phyloP scores from a whole-genome alignment of 495 filamentous ascomycete species.

The Aspergillus hancockii region DNA sequence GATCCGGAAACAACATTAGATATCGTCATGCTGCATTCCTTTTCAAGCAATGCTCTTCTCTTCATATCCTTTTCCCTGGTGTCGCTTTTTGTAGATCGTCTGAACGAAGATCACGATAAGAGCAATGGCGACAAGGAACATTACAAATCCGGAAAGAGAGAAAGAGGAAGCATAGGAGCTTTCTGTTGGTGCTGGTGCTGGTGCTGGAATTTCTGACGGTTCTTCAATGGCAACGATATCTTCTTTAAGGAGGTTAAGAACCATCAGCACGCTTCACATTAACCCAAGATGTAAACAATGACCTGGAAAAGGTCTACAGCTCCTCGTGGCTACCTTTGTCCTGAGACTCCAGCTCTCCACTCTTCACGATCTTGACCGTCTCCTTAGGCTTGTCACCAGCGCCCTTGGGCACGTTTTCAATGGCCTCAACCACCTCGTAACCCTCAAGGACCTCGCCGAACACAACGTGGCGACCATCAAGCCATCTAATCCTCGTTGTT shows the following conservation, averaged over 20 bases:
- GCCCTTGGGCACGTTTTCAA: slow-evolving; percentile 76
- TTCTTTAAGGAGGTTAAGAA: slow-evolving; percentile 27
- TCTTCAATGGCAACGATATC: slow-evolving; percentile 12
- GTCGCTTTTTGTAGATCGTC: neutral
- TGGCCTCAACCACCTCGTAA: slow-evolving; percentile 85
- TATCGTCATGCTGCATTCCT: neutral
- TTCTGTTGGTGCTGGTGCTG: slow-evolving; percentile 8
- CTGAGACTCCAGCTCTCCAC: slow-evolving; percentile 79
- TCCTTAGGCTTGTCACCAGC: slow-evolving; percentile 71
- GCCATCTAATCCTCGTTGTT: slow-evolving; percentile 61
- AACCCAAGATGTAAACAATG: slow-evolving; percentile 28
- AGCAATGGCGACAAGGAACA: slow-evolving; percentile 13
- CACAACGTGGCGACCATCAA: slow-evolving; percentile 86
- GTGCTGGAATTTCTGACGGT: slow-evolving; percentile 20
- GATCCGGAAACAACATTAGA: neutral
- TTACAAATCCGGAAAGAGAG: slow-evolving; percentile 3
- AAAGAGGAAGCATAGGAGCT: slow-evolving; percentile 1
- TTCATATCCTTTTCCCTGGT: slow-evolving; percentile 8
- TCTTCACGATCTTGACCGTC: slow-evolving; percentile 87
- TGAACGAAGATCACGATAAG: slow-evolving; percentile 1
- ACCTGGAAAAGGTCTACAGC: slow-evolving; percentile 63
- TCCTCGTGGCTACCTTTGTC: slow-evolving; percentile 96
- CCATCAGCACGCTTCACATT: slow-evolving; percentile 35
- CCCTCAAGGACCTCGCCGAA: slow-evolving; percentile 92
- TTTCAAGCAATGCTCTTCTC: slow-evolving; percentile 16